Base-by-base conservation (phyloP, 1,284 basidiomycete species). In the Marasmius sp. region DNA sequence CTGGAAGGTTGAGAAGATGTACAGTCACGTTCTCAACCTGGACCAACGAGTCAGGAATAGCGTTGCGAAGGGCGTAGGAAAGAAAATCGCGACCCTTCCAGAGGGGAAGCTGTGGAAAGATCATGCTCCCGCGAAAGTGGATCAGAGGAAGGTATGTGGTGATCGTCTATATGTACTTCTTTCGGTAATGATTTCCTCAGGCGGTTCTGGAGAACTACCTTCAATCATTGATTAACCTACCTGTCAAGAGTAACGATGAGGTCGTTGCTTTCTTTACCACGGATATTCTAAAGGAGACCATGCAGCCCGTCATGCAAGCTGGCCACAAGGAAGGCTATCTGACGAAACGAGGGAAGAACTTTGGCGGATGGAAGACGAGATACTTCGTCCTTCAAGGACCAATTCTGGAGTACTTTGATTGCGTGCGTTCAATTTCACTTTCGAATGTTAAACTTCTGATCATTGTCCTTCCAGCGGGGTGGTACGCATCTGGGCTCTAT, bases 261-360 rank as follows among this genome's bases (percentile, higher is more conserved):
- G 81, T 97, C 41, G 92, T 95, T 72, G 89, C 91, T 4, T 99
- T 98, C 79, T 87, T 98, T 68, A 95, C 91, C 37, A 93, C 92
- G 9, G 95, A 97, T 70, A 85, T 95, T 61, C 85, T 95, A 14
- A 86, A 88, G 45, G 87, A 89, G 66, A 79, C 86, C 51, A 84
- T 85, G 72, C 86, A 86, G 64, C 89, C 89, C 14, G 90, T 92
- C 48, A 85, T 87, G 72, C 89, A 93, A 71, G 84, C 84, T 3
- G 92, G 87, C n/a, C 89, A 92, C 79, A 97, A 95, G 76, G 95
- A 95, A 76, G 97, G 97, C 20, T 98, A 97, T 75, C 80, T 98
- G 52, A 98, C 97, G 34, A 98, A 98, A 77, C 87, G 95, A 66
- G 96, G 96, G 20, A 95, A 97, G 78, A 97, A 95, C 71, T 96